Base-by-base conservation (phyloP, 164 flowering plant species). In the Vitis labrusca region DNA sequence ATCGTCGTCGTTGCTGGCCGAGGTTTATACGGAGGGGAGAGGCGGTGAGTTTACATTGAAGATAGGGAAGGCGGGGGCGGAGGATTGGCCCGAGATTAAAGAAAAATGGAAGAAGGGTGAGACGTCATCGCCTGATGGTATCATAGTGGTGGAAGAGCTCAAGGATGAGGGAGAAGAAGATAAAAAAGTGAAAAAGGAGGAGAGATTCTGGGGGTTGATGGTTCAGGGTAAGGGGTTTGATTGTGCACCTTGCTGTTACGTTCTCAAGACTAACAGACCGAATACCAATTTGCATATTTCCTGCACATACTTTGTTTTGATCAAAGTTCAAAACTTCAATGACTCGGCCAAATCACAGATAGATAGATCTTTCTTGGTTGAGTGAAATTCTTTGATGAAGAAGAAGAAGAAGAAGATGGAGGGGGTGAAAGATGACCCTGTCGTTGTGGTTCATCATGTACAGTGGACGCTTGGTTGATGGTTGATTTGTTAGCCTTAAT, bases 121-220 rank as follows among this genome's bases (percentile, higher is more conserved):
- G 69, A 17, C 51, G 6, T 69, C 61, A 47, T 15, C 67, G 52
- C 91, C 91, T 16, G 87, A 88, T 30, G 91, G 89, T 11, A 63
- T 88, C 11, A 88, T 88, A 3, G 74, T 84, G 8, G 91, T 88
- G 67, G 86, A 84, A 53, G 78, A 83, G 58, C 67, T 85, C 8
- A 65, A 49, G 54, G 71, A 59, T 0, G 47, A 69, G 49, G 69
- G 60, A 13, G 68, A 27, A 17, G 80, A 64, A 47, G 74, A 61
- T 5, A 75, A n/a, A 3, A 76, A 64, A 5, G 55, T 51, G 14
- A 60, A 32, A 13, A 60, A 52, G 11, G 73, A 62, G 51, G 50
- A 29, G 44, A 77, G 72, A 73, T 80, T 74, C 14, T 87, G 85
- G 85, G 91, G 91, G 12, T 32, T 87, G 0, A 75, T 84, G 76